Percentiles rank a stretch among this genome's conserved stretches.
phyloP scores from a whole-genome alignment of 169 alveolate genomes.

The Eimeria praecox region DNA sequence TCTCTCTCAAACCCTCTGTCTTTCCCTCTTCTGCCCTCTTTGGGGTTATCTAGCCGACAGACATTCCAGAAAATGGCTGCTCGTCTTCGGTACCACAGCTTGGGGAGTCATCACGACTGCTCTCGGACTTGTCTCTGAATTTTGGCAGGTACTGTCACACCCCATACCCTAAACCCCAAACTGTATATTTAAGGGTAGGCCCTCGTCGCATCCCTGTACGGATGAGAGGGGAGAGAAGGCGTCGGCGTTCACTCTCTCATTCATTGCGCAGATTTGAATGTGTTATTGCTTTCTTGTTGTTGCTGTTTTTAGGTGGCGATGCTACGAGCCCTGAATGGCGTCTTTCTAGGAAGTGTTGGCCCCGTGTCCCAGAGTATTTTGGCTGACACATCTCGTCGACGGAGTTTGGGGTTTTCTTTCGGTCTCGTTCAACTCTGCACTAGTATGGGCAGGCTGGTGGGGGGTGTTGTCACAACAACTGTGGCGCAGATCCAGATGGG shows the following conservation, averaged over 20 bases:
- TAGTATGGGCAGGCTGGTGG: slow-evolving; percentile 90
- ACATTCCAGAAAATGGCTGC: slow-evolving; percentile 90
- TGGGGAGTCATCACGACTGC: slow-evolving; percentile 92
- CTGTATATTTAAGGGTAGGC: background rate
- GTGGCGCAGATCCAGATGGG: slow-evolving; percentile 88
- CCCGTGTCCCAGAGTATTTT: slow-evolving; percentile 91
- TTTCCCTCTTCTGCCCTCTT: slow-evolving; percentile 91
- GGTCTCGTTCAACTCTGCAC: slow-evolving; percentile 92
- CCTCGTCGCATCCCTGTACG: background rate
- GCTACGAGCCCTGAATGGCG: slow-evolving; percentile 91
- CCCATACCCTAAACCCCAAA: background rate
- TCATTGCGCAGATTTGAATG: background rate
- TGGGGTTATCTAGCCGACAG: slow-evolving; percentile 95
- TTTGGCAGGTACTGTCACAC: slow-evolving; percentile 82
- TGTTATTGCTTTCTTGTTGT: background rate
- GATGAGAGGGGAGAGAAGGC: background rate
- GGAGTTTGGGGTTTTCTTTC: slow-evolving; percentile 88
- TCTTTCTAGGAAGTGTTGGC: slow-evolving; percentile 91
- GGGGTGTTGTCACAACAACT: slow-evolving; percentile 92
- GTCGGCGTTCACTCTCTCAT: background rate
- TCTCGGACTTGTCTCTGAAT: slow-evolving; percentile 89
- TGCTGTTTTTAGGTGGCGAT: slow-evolving; percentile 82
- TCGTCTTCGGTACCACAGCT: slow-evolving; percentile 91
- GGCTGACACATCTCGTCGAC: slow-evolving; percentile 90
- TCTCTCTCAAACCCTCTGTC: slow-evolving; percentile 91